These are phyloP conservation scores for Verticillium tricorpus DNA, from an alignment of 2,329 filamentous ascomycete genomes.

Conservation along the genomic window DNA sequence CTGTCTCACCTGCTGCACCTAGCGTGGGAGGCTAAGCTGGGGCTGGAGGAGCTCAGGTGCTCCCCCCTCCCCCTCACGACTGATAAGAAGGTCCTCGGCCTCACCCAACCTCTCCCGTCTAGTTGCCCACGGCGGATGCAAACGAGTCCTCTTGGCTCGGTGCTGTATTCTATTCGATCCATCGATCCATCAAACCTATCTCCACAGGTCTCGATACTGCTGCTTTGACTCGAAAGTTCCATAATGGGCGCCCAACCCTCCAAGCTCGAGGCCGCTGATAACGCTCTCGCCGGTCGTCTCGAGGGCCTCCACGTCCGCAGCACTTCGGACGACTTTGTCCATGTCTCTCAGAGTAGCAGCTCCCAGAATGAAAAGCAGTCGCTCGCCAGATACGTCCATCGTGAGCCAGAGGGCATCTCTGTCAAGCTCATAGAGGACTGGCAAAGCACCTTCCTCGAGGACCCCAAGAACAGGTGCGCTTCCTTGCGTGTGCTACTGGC, in stretches of 20 bases:
- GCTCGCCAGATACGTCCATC: conserved; percentile 9
- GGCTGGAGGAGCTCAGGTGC: not conserved
- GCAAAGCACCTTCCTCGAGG: conserved; percentile 57
- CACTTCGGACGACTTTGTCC: conserved; percentile 1
- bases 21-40: not conserved
- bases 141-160: too few relatives aligned
- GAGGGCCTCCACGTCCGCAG: conserved; percentile 41
- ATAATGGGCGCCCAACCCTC: conserved; percentile 42
- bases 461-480: conserved; percentile 60
- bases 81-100: not conserved
- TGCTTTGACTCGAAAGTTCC: not conserved
- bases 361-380: conserved; percentile 25
- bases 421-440: conserved; percentile 48
- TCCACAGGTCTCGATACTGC: too few relatives aligned
- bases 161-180: too few relatives aligned
- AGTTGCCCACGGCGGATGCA: too few relatives aligned
- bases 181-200: not conserved
- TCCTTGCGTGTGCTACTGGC: not conserved
- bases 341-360: not conserved
- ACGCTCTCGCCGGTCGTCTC: conserved; percentile 39
- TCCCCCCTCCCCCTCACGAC: not conserved
- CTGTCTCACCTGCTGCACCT: not conserved
- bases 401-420: conserved; percentile 42
- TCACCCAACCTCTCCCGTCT: not conserved
- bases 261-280: conserved; percentile 34